These are phyloP conservation scores for Dioscorea alata DNA, from an alignment of 106 monocot genomes.

Conservation along the genomic window DNA sequence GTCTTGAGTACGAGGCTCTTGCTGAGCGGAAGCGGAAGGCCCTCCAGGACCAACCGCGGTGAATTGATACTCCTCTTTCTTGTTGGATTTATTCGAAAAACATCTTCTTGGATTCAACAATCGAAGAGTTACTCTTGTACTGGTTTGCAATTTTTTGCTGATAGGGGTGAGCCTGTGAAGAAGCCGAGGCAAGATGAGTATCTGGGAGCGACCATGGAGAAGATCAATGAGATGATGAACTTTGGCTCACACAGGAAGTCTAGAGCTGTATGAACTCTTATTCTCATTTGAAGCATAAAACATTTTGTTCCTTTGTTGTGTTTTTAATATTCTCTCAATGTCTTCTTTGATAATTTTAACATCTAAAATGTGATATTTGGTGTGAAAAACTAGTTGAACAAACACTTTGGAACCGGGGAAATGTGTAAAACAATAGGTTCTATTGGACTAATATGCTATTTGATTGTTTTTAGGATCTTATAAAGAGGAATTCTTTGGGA, in stretches of 20 bases:
- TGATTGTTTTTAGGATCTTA: too few species aligned
- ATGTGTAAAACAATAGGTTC: too few species aligned
- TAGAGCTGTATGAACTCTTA: constrained; percentile 22
- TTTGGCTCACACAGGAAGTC: constrained; percentile 50
- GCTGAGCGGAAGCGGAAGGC: constrained; percentile 71
- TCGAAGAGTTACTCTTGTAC: too few species aligned
- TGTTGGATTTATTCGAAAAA: too few species aligned
- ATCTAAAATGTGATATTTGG: background rate
- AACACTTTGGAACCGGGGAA: background rate
- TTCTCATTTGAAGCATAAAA: background rate
- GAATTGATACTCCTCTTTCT: too few species aligned
- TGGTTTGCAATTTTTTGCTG: too few species aligned
- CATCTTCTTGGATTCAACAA: too few species aligned
- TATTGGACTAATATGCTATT: too few species aligned
- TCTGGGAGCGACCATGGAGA: constrained; percentile 69
- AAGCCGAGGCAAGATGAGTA: constrained; percentile 42
- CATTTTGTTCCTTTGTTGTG: too few species aligned
- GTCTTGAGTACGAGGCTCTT: constrained; percentile 66
- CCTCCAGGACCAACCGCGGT: too few species aligned
- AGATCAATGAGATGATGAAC: constrained; percentile 79
- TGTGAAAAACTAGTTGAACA: background rate
- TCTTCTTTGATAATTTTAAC: background rate
- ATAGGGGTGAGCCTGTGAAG: constrained; percentile 32
- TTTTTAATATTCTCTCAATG: background rate
- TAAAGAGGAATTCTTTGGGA: too few species aligned